These are phyloP conservation scores for Xerocomellus intermedius DNA, from an alignment of 768 basidiomycete genomes.

Conservation along the genomic window DNA sequence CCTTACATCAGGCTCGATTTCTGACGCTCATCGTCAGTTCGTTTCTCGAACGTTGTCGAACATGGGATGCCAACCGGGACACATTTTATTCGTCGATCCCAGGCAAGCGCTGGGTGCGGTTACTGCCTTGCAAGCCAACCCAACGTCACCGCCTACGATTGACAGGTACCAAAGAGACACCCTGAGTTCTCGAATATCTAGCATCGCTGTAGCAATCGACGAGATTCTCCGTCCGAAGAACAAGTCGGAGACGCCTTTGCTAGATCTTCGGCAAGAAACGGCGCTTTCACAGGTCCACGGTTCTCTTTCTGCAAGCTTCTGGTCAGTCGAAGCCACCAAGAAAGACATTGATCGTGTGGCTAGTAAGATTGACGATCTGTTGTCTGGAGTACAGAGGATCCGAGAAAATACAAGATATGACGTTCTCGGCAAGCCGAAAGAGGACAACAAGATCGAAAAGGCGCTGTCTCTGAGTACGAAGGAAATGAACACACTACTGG, in stretches of 20 bases:
- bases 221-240: conserved; percentile 12
- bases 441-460: conserved; percentile 20
- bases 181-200: conserved; percentile 55
- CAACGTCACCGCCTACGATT: conserved; percentile 48
- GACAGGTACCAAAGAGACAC: conserved; percentile 66
- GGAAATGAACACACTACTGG: conserved; percentile 32
- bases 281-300: conserved; percentile 40
- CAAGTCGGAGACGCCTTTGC: conserved; percentile 5
- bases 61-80: conserved; percentile 26
- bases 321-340: conserved; percentile 30
- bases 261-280: conserved; percentile 35
- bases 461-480: conserved; percentile 30
- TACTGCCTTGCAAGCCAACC: conserved; percentile 43
- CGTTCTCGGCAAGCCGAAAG: conserved; percentile 36
- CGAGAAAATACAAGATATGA: conserved; percentile 36
- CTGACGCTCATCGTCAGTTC: conserved; percentile 13
- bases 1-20: conserved; percentile 31
- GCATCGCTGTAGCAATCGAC: conserved; percentile 42
- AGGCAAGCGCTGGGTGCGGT: conserved; percentile 56
- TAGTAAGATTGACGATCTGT: conserved; percentile 37
- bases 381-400: conserved; percentile 39
- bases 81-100: conserved; percentile 54
- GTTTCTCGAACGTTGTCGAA: conserved; percentile 23
- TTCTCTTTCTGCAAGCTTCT: conserved; percentile 39
- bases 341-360: conserved; percentile 37